phyloP scores from a whole-genome alignment of 1,284 basidiomycete species.

The Heterobasidion occidentale region DNA sequence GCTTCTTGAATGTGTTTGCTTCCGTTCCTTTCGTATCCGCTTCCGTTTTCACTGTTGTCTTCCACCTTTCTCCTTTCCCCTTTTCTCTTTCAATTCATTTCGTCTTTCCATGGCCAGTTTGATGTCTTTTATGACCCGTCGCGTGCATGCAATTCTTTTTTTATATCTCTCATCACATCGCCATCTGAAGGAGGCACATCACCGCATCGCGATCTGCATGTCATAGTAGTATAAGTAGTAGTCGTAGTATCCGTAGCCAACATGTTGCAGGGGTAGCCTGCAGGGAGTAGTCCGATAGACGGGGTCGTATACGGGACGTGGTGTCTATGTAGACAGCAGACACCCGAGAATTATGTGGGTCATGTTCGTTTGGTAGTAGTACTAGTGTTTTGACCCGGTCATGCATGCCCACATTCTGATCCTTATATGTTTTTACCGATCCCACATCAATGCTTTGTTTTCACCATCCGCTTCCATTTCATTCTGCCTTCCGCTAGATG shows the following conservation, averaged over 20 bases:
- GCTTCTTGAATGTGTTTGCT: not conserved
- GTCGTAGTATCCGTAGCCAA: not conserved
- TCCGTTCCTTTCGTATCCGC: not conserved
- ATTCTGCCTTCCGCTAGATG: not conserved
- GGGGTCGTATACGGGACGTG: not conserved
- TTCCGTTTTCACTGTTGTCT: not conserved
- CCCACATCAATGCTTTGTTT: not conserved
- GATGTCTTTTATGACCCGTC: conserved; percentile 1
- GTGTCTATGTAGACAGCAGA: not conserved
- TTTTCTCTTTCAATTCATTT: not conserved
- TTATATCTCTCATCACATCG: conserved; percentile 12
- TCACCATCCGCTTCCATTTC: not conserved
- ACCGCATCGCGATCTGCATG: conserved; percentile 15
- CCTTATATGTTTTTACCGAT: not conserved
- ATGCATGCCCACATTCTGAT: not conserved
- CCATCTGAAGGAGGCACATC: conserved; percentile 18
- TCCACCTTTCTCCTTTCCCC: not conserved
- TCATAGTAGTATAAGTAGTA: conserved; percentile 8
- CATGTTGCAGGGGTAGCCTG: not conserved
- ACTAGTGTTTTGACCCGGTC: not conserved
- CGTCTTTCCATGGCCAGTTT: not conserved
- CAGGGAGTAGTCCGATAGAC: not conserved
- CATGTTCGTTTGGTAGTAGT: too few species aligned
- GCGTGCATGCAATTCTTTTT: conserved; percentile 5
- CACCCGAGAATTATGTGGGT: not conserved